Conservation (phyloP, 2,329 filamentous ascomycete species). For the Graphium sp. region DNA sequence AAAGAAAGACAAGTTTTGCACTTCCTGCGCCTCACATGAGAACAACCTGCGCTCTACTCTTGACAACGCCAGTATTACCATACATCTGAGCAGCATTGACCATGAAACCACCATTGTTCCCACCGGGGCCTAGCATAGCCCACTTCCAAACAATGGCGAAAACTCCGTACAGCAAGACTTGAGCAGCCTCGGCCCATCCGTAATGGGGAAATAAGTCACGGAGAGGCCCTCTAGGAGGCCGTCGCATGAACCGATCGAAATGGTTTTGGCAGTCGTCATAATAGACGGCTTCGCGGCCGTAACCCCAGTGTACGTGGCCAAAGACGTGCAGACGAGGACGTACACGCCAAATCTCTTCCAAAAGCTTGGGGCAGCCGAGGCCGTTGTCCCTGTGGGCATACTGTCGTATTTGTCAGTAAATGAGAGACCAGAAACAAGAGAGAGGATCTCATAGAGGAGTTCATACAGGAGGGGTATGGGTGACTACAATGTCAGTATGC, state of each 20-base stretch:
- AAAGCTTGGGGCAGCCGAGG: conserved; percentile 55
- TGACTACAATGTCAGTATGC: too few relatives aligned
- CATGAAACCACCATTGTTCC: conserved; percentile 30
- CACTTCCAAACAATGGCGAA: conserved; percentile 35
- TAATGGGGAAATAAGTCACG: too few relatives aligned
- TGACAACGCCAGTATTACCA: conserved; percentile 30
- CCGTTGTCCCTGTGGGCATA: too few relatives aligned
- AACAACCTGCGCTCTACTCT: conserved; percentile 19
- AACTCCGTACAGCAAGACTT: conserved; percentile 25
- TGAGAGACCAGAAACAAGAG: too few relatives aligned
- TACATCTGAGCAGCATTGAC: conserved; percentile 41
- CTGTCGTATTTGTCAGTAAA: too few relatives aligned
- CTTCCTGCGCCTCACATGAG: conserved; percentile 14
- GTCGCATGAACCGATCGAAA: too few relatives aligned
- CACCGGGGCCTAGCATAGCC: conserved; percentile 34
- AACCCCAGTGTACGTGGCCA: conserved; percentile 79
- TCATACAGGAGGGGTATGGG: too few relatives aligned
- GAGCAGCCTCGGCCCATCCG: too few relatives aligned
- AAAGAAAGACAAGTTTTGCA: too few relatives aligned
- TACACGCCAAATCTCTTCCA: conserved; percentile 58
- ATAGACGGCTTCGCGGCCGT: too few relatives aligned
- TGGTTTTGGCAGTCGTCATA: background rate
- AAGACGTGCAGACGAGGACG: conserved; percentile 66
- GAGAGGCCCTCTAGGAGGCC: too few relatives aligned
- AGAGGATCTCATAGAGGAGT: too few relatives aligned